Evolutionary conservation across 805 yeast genomes (phyloP), one percentile per base, ranked within the genome.

Genomic region (Hanseniaspora occidentalis): DNA sequence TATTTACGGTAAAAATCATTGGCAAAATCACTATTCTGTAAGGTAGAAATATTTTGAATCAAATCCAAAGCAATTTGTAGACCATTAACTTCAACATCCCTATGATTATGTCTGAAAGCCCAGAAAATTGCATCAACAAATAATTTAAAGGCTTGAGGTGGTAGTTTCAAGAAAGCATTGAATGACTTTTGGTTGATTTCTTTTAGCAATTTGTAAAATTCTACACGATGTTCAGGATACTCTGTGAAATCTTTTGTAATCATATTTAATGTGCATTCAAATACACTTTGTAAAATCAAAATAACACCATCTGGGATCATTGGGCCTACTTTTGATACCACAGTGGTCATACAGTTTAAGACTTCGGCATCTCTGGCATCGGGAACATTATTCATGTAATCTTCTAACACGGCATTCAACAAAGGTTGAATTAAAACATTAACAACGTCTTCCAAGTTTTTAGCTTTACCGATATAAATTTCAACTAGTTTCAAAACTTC

Each of bases 281-380:
- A 92, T 11, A 92, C 95, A 61, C 79, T 81, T 54, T 85, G 95
- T 48, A 92, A 66, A 44, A 92, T 84, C 41, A 77, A 63, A 22
- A 89, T 84, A 39, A 92, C 89, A 47, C 92, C 94, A 46, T 83
- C 89, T 21, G 95, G 86, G 43, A 89, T 84, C 69, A 79, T 64
- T 47, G 73, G 81, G 10, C 96, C 96, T 43, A 86, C 94, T 56
- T 85, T 81, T 22, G 76, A 68, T 21, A 92, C 94, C 42, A 92
- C 73, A 1, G 95, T 84, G 7, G 95, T 77, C 76, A 92, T 79
- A 71, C 97, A 88, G 62, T 83, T 84, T 60, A 92, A 71, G 4
- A 92, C 98, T 64, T 92, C 98, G 6, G 96, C 95, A 64, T 92
- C 98, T 57, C 97, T 79, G 8, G 96, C 96, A 65, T 86, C 95